Base-by-base conservation (phyloP, 2,329 filamentous ascomycete genomes). In the Fusarium sp. region DNA sequence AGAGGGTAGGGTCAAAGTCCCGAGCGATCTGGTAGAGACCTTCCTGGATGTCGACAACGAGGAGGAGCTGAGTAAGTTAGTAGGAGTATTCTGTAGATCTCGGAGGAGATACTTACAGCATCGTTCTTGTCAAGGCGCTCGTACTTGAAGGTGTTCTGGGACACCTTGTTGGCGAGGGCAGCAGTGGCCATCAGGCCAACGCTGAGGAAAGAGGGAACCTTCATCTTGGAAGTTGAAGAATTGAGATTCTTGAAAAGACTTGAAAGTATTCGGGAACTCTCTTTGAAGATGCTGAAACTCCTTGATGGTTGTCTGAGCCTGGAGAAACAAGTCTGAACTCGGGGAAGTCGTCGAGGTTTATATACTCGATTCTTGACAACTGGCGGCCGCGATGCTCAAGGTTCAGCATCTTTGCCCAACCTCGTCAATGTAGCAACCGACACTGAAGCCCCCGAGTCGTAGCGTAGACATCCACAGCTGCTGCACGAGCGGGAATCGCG, bases 1-100 rank as follows among this genome's bases (percentile, higher is more conserved):
- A 95, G 38, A 92, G 86, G 11, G 87, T 89, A 14, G 90, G 84
- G 66, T 92, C 88, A 78, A 88, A 94, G 82, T 95, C 93, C 42
- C 91, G 88, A 40, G 91, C 91, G 7, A 78, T 38, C 54, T 81
- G 74, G 77, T 80, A 82, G 20, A 82, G 77, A 13, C 82, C 82
- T 66, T 82, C 81, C 71, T 84, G 82, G 62, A 82, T 80, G 68
- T 83, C 82, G 31, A 84, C 80, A 36, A 84, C 76, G 66, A 84
- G 79, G 29, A 84, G 79, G 36, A 83, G 47, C 81, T 82, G 14
- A 5, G 1, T 7, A 27, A 0, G 14, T 73, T 4, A 60, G 22
- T 2, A 18, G 11, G 13, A 10, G 6, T 1, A 1, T 18, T 1
- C 1, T 16, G 2, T 6, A 0, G 6, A 4, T 1, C 0, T n/a